Evolutionary conservation across 2,329 filamentous ascomycete species (phyloP), one percentile per base, ranked within the genome.

Genomic region (Cadophora luteo-olivacea): DNA sequence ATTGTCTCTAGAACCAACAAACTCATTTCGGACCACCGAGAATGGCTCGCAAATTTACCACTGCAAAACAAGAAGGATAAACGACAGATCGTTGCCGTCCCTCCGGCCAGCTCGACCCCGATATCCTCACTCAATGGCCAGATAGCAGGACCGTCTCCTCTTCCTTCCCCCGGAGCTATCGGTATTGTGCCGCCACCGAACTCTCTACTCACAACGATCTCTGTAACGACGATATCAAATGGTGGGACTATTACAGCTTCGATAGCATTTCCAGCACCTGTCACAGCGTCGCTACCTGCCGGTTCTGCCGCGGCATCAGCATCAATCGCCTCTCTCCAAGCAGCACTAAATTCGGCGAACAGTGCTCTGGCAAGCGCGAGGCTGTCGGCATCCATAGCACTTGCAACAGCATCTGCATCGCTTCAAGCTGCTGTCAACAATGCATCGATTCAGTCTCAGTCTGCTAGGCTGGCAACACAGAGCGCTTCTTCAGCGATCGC

Each of bases 31-130:
- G 65, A 62, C 22, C 72, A 72, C 61, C 70, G 68, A 68, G 48
- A 70, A 32, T 73, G 70, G 66, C 69, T 72, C 8, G 63, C 66
- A n/a, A 69, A 67, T n/a, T 45, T 71, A 16, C 66, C 63, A 4
- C 54, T 41, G 29, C 63, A 65, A 22, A 55, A 65, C 2, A n/a
- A 55, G 29, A 29, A 61, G 14, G 36, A 14, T 45, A 52, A 38
- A n/a, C 16, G 25, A n/a, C 36, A 61, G 14, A 19, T 33, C 12
- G 8, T 49, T 11, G 62, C 69, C 0, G n/a, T 41, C 3, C 61
- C 67, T 11, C 61, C 62, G 11, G 51, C 65, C 5, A 33, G 25
- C 29, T 29, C 36, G 16, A 61, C 65, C 22, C 65, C 58, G 7
- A 45, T 58, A 36, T 58, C 65, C 1, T 57, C 64, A 11, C 55